Base-by-base conservation (phyloP, 768 basidiomycete genomes). In the Serendipita indica region DNA sequence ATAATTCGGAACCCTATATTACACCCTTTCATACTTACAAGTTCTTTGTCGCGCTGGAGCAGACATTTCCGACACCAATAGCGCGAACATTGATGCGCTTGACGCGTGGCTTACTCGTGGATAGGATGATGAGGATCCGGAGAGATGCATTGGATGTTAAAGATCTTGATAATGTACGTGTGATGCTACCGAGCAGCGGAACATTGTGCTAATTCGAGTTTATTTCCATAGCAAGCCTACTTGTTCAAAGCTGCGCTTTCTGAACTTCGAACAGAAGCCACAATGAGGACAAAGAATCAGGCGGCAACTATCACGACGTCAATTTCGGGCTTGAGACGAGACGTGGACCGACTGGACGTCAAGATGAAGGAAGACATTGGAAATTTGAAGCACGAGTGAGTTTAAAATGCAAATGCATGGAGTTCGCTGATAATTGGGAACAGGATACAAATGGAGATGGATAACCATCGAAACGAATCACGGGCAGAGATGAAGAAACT, bases 361-460 rank as follows among this genome's bases (percentile, higher is more conserved):
- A 93, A 88, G 72, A 86, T 99, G 82, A 94, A 93, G 72, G 91
- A 96, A 69, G 89, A 93, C 62, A 72, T 98, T 22, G 81, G 79
- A 14, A 85, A 79, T 43, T 74, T 99, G 64, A 91, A 88, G 70
- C 93, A 97, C 66, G 93, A 98, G 92, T 94, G 64, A 58, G 85
- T 79, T 7, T 39, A 16, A 14, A 46, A 10, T 58, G 43, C 35
- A 13, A 12, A 12, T 12, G 12, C 35, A 13, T 39, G 12, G 35
- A 39, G 13, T n/a, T 18, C 12, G 35, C 35, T 39, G 13, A 39
- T 39, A 39, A 18, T 39, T 39, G 13, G 35, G 12, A 12, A 2
- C 61, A 96, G 92, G 66, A 89, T 93, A 56, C 92, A 97, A 70
- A 91, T 98, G 83, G 96, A 99, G 59, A 76, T 97, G 61, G 90